These are phyloP conservation scores for Thalassiosira hispida DNA, from an alignment of 352 stramenopile genomes.

Conservation along the genomic window DNA sequence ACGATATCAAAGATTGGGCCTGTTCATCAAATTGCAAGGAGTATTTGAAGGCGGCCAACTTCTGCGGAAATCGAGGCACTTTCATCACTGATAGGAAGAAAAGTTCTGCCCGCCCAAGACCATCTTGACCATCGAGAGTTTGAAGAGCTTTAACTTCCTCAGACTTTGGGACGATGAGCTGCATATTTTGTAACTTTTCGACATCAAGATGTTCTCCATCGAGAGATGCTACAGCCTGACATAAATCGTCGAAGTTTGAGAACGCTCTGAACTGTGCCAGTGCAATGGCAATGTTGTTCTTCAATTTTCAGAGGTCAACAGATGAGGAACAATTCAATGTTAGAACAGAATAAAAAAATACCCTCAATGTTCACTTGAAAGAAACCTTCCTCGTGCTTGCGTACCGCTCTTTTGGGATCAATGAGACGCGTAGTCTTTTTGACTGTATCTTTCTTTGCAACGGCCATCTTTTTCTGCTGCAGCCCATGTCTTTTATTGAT, in stretches of 20 bases:
- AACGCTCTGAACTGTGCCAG: conserved; percentile 57
- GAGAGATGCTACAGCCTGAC: conserved; percentile 45
- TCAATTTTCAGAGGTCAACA: neutral
- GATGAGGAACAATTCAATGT: no score
- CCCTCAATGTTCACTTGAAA: neutral
- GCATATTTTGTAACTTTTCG: conserved; percentile 53
- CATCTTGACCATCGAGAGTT: conserved; percentile 18
- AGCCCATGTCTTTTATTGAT: neutral
- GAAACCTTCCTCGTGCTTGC: neutral
- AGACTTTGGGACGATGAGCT: conserved; percentile 41
- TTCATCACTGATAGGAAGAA: conserved; percentile 61
- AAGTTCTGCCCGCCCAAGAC: conserved; percentile 42
- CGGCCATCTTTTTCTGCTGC: conserved; percentile 9
- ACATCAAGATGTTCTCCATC: conserved; percentile 37
- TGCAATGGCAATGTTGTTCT: conserved; percentile 58
- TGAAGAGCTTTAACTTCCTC: conserved; percentile 41
- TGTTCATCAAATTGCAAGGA: conserved; percentile 52
- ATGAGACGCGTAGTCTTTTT: conserved; percentile 32
- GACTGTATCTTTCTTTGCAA: neutral
- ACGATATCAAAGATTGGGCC: conserved; percentile 17
- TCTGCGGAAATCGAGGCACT: conserved; percentile 34
- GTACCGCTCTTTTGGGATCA: conserved; percentile 43
- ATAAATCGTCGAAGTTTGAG: conserved; percentile 37
- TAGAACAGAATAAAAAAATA: conserved; percentile 5
- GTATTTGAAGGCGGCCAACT: conserved; percentile 41